Conservation (phyloP, 108 stramenopile genomes). For the Pinguiococcus pyrenoidosus region DNA sequence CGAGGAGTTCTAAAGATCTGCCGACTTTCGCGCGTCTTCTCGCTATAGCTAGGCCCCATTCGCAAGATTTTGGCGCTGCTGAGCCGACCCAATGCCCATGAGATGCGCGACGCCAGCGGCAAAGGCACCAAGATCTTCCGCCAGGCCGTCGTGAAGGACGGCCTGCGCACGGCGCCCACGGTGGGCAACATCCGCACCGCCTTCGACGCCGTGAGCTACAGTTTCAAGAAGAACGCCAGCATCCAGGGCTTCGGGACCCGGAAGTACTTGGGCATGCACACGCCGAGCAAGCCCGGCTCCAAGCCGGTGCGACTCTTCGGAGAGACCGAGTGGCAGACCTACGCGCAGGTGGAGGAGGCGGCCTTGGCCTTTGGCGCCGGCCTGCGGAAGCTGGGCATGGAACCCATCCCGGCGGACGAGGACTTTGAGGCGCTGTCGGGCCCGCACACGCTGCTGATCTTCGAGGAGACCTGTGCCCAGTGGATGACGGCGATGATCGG, state of each 20-base stretch:
- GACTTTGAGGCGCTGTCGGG: constrained; percentile 57
- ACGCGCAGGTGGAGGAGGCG: constrained; percentile 49
- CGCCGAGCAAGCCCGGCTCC: constrained; percentile 31
- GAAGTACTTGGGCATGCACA: constrained; percentile 50
- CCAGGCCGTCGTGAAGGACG: constrained; percentile 32
- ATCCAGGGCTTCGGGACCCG: constrained; percentile 52
- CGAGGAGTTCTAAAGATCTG: neutral
- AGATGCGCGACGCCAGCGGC: constrained; percentile 52
- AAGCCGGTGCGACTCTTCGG: constrained; percentile 62
- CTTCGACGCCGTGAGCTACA: constrained; percentile 41
- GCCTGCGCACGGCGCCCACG: constrained; percentile 35
- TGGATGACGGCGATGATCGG: constrained; percentile 74
- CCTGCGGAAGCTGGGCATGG: constrained; percentile 47
- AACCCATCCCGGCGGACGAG: constrained; percentile 42
- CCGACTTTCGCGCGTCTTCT: neutral
- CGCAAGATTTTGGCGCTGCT: constrained; percentile 54
- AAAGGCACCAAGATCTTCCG: constrained; percentile 51
- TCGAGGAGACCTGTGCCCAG: constrained; percentile 72
- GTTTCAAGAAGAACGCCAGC: constrained; percentile 36
- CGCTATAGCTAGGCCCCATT: constrained; percentile 42
- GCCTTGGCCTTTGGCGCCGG: constrained; percentile 64
- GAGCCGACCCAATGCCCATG: constrained; percentile 33
- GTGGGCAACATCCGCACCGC: constrained; percentile 50
- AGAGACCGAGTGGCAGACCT: constrained; percentile 45
- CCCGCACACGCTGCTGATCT: constrained; percentile 69